Evolutionary conservation across 306 rosid genomes (phyloP), one percentile per base, ranked within the genome.

Genomic region (Macrotyloma uniflorum): DNA sequence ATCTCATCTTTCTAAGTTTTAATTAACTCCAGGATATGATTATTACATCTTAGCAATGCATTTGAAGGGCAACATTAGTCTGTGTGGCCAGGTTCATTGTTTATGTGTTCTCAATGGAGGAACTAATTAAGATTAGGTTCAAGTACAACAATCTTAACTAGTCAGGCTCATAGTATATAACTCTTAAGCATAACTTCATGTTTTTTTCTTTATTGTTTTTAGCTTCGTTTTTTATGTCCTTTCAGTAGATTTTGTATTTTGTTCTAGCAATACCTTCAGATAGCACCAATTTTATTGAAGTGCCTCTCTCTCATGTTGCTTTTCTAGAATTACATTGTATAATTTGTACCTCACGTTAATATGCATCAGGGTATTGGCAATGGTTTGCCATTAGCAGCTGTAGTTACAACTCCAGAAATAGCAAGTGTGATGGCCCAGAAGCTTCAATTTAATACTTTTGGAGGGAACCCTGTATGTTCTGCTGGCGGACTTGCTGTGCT

Each of bases 381-480:
- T 2, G 97, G 97, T 24, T 78, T 91, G 71, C 92, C 97, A 70
- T 65, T 91, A 84, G 97, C 92, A 78, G 94, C 94, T n/a, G 91
- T 89, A 47, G 94, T 91, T 77, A 91, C 94, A 32, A 91, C 92
- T 5, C 91, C 88, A 2, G 92, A 88, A 81, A 89, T 89, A 72
- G 97, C 97, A 4, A 87, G 90, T 67, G 90, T 85, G 19, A 36
- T 91, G 79, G 71, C 92, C 49, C 92, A 86, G 63, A 91, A 89
- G 79, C 72, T 85, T 67, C 94, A 79, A 19, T 89, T 91, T 77
- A 91, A 91, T 68, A 91, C 97, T 22, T 91, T 81, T 59, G 97
- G 97, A 22, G 97, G 94, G 78, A 91, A 91, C 74, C 94, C 94
- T 55, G 92, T 89, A 40, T 91, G 93, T 57, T 89, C 91, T 45